Conservation (phyloP, 495 filamentous ascomycete genomes). For the Penicillium arizonense region DNA sequence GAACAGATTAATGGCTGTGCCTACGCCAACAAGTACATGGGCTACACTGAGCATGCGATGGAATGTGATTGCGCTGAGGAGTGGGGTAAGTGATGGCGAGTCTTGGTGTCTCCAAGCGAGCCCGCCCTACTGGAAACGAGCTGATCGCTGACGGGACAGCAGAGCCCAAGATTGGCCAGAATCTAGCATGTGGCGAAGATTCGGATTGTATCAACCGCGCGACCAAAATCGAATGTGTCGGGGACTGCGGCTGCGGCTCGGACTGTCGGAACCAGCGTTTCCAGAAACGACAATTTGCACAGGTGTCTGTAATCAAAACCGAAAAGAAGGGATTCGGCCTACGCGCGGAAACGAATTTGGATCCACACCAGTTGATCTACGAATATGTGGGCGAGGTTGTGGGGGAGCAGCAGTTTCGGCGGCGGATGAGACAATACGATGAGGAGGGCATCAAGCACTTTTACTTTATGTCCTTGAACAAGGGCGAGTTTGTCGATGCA, state of each 20-base stretch:
- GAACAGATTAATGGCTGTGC: conserved; percentile 76
- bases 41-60: conserved; percentile 86
- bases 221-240: conserved; percentile 94
- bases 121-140: too few species aligned
- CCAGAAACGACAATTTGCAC: conserved; percentile 83
- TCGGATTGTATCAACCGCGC: conserved; percentile 99
- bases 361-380: conserved; percentile 86
- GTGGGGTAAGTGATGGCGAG: conserved; percentile 76
- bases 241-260: conserved; percentile 79
- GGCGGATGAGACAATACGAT: conserved; percentile 87
- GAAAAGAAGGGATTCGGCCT: conserved; percentile 96
- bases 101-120: background rate
- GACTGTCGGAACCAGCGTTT: conserved; percentile 95
- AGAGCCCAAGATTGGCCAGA: conserved; percentile 62
- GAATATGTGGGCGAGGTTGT: conserved; percentile 99
- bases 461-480: conserved; percentile 99
- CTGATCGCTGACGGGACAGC: background rate
- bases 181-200: conserved; percentile 90
- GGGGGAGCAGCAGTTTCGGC: conserved; percentile 82
- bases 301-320: conserved; percentile 93
- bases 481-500: conserved; percentile 95
- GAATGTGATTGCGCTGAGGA: conserved; percentile 95
- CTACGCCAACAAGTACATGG: conserved; percentile 86
- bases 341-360: conserved; percentile 72
- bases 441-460: conserved; percentile 97